phyloP scores from a whole-genome alignment of 78 protist genomes.

The Tieghemostelium lacteum region DNA sequence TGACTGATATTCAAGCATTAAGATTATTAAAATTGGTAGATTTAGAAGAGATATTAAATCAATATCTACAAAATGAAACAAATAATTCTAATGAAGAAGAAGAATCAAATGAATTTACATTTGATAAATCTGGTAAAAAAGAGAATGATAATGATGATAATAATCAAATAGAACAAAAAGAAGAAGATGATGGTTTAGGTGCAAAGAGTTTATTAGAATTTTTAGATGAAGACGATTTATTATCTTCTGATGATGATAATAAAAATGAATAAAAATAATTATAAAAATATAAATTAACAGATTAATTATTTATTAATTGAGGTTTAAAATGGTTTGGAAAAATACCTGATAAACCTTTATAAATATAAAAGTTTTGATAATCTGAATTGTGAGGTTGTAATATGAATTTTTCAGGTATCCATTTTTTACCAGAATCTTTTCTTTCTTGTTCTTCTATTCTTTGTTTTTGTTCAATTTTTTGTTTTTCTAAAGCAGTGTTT shows the following conservation, averaged over 20 bases:
- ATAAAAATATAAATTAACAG: background rate
- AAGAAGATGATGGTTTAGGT: background rate
- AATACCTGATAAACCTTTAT: conserved; percentile 23
- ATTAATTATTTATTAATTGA: too few species aligned
- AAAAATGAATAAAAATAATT: conserved; percentile 1
- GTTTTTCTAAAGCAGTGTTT: conserved; percentile 57
- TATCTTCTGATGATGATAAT: conserved; percentile 10
- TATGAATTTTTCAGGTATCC: conserved; percentile 36
- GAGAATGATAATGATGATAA: background rate
- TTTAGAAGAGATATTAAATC: background rate
- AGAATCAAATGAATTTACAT: background rate
- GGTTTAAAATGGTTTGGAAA: background rate
- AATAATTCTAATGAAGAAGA: background rate
- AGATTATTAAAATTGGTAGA: background rate
- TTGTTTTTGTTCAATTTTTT: conserved; percentile 62
- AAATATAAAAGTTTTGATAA: conserved; percentile 2
- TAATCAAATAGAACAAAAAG: background rate
- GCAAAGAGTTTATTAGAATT: background rate
- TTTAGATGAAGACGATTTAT: background rate
- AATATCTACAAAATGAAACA: background rate
- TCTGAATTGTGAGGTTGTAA: background rate
- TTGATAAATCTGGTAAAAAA: background rate
- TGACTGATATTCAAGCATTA: background rate
- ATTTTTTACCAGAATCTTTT: conserved; percentile 35
- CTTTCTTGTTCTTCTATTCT: conserved; percentile 68